Evolutionary conservation across 192 early-diverging fungal genomes (phyloP).

Genomic region (Backusella sp.): DNA sequence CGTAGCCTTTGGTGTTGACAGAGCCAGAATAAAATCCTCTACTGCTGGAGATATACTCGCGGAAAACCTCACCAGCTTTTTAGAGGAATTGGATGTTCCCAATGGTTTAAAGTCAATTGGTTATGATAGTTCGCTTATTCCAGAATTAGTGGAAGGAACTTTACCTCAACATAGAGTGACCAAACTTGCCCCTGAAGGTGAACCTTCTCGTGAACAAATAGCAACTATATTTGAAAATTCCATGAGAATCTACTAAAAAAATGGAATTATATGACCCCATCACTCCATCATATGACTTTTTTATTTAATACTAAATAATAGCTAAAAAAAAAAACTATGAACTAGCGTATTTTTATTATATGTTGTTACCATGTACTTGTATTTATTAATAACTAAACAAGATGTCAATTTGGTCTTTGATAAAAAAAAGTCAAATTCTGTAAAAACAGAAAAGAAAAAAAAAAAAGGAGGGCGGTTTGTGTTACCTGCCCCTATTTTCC

Average conservation of each 20-base stretch:
- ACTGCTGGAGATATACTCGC: slow-evolving; percentile 74
- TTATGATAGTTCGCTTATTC: slow-evolving; percentile 65
- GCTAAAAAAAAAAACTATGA: not conserved
- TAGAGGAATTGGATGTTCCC: slow-evolving; percentile 76
- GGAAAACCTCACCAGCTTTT: slow-evolving; percentile 76
- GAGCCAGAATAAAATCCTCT: slow-evolving; percentile 55
- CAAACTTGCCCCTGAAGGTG: slow-evolving; percentile 74
- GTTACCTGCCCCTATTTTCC: not conserved
- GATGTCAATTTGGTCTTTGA: not conserved
- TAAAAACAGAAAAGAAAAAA: not conserved
- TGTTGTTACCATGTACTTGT: not conserved
- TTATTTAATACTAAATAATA: not conserved
- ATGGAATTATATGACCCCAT: not conserved
- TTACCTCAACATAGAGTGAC: slow-evolving; percentile 93
- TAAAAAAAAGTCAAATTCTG: not conserved
- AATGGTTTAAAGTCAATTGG: slow-evolving; percentile 80
- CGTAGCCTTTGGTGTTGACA: slow-evolving; percentile 70
- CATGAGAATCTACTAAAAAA: slow-evolving; percentile 50
- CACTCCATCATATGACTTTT: not conserved
- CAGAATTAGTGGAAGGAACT: slow-evolving; percentile 77
- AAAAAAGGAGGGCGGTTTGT: not conserved
- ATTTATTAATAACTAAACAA: not conserved
- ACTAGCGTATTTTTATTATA: not conserved
- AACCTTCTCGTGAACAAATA: slow-evolving; percentile 62
- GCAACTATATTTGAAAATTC: slow-evolving; percentile 63